Percentiles rank a stretch among this genome's conserved stretches.
Conservation (phyloP, 2,329 filamentous ascomycete species). For the Fusarium denticulatum region DNA sequence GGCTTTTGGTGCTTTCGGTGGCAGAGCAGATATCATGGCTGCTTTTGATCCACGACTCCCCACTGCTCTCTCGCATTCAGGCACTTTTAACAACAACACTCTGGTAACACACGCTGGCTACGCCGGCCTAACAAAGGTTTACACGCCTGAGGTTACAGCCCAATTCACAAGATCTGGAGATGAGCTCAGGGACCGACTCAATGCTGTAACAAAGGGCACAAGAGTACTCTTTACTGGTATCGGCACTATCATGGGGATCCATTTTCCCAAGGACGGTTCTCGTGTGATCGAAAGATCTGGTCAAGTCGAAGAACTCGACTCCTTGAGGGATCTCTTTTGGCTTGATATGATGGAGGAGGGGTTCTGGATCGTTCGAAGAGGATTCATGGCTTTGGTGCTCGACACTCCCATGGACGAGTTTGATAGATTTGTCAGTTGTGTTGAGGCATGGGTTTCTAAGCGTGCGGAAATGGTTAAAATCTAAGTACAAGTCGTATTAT, state of each 20-base stretch:
- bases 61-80: constrained; percentile 62
- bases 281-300: constrained; percentile 43
- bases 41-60: constrained; percentile 61
- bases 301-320: constrained; percentile 45
- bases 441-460: constrained; percentile 48
- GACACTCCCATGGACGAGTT: constrained; percentile 52
- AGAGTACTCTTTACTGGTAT: constrained; percentile 51
- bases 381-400: constrained; percentile 54
- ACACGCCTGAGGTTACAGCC: constrained; percentile 46
- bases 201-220: constrained; percentile 47
- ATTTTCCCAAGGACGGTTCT: constrained; percentile 48
- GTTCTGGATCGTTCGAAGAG: constrained; percentile 55
- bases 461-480: constrained; percentile 32
- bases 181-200: constrained; percentile 44
- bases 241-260: constrained; percentile 50
- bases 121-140: constrained; percentile 50
- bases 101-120: constrained; percentile 67
- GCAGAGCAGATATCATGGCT: constrained; percentile 66
- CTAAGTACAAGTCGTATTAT: background rate
- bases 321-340: constrained; percentile 56
- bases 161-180: constrained; percentile 48
- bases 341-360: constrained; percentile 57
- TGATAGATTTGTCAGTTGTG: constrained; percentile 52
- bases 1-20: constrained; percentile 74
- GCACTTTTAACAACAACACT: constrained; percentile 75